Percentiles rank a stretch among this genome's conserved stretches.
Conservation (phyloP, 192 early-diverging fungal genomes). For the Rhizophagus sp. region DNA sequence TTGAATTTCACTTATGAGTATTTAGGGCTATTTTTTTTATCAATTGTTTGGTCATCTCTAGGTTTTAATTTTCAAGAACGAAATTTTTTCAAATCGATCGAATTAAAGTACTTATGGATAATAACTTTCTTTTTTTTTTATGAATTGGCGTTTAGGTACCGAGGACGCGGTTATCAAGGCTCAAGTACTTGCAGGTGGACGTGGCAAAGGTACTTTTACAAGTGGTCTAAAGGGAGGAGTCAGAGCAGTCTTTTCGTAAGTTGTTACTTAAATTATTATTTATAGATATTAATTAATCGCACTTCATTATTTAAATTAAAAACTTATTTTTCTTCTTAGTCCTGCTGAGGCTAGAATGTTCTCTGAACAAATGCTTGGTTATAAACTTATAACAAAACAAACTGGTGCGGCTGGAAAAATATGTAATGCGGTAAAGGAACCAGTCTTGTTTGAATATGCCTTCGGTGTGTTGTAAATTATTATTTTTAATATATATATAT, state of each 20-base stretch:
- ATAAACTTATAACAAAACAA: conserved; percentile 98
- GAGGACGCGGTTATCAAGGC: conserved; percentile 75
- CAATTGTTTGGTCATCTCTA: too few relatives aligned
- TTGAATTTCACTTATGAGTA: neutral
- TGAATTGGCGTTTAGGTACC: conserved; percentile 40
- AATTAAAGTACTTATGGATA: too few relatives aligned
- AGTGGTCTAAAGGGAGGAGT: conserved; percentile 97
- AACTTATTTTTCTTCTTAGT: conserved; percentile 40
- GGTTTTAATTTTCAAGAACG: neutral
- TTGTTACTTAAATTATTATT: conserved; percentile 18
- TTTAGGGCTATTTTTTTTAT: too few relatives aligned
- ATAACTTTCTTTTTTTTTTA: neutral
- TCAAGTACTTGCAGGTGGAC: conserved; percentile 97
- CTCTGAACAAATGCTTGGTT: conserved; percentile 94
- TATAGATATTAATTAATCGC: neutral
- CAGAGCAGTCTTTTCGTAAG: conserved; percentile 87
- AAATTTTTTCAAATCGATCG: neutral
- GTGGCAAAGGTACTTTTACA: conserved; percentile 97
- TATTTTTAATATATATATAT: neutral
- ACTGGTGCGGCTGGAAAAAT: conserved; percentile 92
- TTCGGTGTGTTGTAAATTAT: neutral
- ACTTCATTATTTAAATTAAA: neutral
- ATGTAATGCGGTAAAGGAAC: conserved; percentile 73
- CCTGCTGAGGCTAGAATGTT: conserved; percentile 86
- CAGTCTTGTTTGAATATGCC: neutral